Percentiles rank a stretch among this genome's conserved stretches.
Conservation (phyloP, 106 monocot genomes). For the Posidonia australis region DNA sequence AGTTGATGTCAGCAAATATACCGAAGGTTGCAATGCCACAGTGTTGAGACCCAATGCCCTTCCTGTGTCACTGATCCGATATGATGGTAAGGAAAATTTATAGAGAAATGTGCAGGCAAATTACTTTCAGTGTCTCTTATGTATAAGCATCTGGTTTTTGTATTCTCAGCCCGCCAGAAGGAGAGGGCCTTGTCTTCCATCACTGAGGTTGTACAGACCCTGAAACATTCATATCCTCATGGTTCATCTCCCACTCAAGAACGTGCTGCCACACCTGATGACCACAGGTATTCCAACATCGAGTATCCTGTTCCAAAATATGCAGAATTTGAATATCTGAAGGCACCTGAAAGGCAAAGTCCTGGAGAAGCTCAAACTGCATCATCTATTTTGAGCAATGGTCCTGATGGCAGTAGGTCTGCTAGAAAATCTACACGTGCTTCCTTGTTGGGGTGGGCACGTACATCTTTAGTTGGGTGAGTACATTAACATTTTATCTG, state of each 20-base stretch:
- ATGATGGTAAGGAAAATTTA: constrained; percentile 47
- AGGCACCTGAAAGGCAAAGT: constrained; percentile 38
- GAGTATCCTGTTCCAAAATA: constrained; percentile 12
- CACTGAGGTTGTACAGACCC: constrained; percentile 23
- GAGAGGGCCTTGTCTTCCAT: constrained; percentile 23
- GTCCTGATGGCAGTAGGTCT: constrained; percentile 11
- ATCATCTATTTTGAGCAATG: constrained; percentile 25
- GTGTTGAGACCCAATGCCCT: constrained; percentile 70
- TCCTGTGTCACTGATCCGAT: constrained; percentile 88
- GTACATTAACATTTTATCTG: constrained; percentile 2
- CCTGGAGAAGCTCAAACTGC: constrained; percentile 37
- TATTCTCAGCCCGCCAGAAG: constrained; percentile 25
- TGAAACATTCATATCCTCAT: constrained; percentile 10
- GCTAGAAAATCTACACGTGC: constrained; percentile 13
- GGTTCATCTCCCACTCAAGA: not conserved
- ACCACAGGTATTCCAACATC: not conserved
- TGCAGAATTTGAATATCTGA: constrained; percentile 27
- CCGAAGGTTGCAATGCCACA: constrained; percentile 79
- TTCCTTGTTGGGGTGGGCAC: constrained; percentile 47
- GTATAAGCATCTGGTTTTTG: constrained; percentile 1
- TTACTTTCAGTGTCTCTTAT: not conserved
- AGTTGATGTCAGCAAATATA: constrained; percentile 96
- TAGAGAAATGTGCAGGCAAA: not conserved
- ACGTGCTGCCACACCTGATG: not conserved
- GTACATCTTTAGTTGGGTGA: constrained; percentile 71